A percentile compares a stretch with the other conserved stretches of the same genome.
Conservation (phyloP, 73 alveolate genomes). For the Uronychia setigera region DNA sequence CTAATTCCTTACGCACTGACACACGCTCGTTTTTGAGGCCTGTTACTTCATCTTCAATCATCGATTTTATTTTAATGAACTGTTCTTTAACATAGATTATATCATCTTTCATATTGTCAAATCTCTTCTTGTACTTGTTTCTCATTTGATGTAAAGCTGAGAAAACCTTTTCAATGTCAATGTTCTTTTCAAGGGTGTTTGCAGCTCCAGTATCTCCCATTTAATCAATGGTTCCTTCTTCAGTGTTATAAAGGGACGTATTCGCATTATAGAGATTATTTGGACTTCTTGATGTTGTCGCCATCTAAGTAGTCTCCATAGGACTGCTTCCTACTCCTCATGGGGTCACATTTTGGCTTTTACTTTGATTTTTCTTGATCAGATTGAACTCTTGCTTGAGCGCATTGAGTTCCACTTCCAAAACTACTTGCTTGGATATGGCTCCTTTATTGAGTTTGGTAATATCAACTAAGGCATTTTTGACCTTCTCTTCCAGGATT, state of each 20-base stretch:
- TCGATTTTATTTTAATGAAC: too few relatives aligned
- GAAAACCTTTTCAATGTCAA: neutral
- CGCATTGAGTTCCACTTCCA: neutral
- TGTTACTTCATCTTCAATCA: neutral
- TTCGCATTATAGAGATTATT: neutral
- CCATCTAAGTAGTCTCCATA: too few relatives aligned
- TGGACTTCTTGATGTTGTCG: neutral
- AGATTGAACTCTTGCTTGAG: neutral
- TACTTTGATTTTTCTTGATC: neutral
- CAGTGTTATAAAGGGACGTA: neutral
- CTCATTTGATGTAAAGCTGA: neutral
- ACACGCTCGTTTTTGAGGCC: neutral
- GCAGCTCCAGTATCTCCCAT: neutral
- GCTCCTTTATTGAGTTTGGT: neutral
- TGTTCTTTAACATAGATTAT: neutral
- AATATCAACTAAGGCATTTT: neutral
- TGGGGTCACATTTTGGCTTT: too few relatives aligned
- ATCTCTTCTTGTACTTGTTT: neutral
- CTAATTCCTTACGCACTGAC: neutral
- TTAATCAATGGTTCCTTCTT: neutral
- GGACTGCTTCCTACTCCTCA: too few relatives aligned
- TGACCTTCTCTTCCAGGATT: neutral
- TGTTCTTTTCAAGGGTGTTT: neutral
- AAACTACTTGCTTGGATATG: neutral
- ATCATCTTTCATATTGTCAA: neutral